Evolutionary conservation across 768 basidiomycete genomes (phyloP).

Genomic region (Auricularia sp.): DNA sequence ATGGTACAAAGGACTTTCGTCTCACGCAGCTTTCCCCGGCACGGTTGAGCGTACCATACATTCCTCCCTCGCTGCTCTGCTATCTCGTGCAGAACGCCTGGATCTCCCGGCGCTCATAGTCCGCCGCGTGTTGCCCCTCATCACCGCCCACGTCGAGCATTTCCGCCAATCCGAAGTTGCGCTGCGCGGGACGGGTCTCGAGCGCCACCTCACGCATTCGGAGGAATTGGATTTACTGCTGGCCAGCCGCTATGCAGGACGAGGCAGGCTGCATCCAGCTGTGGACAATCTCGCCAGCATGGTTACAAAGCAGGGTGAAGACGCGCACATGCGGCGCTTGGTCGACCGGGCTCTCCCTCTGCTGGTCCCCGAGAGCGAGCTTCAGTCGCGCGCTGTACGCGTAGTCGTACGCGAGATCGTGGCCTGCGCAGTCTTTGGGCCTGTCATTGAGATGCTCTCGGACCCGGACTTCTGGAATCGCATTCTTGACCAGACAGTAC

Average conservation of each 20-base stretch:
- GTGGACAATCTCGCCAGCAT: slow-evolving; percentile 82
- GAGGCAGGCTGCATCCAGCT: slow-evolving; percentile 67
- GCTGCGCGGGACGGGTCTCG: slow-evolving; percentile 70
- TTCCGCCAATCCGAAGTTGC: slow-evolving; percentile 86
- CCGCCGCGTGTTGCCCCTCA: slow-evolving; percentile 75
- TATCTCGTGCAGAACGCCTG: slow-evolving; percentile 44
- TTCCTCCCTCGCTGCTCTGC: slow-evolving; percentile 46
- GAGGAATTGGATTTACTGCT: slow-evolving; percentile 83
- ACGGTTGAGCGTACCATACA: slow-evolving; percentile 73
- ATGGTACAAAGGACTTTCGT: slow-evolving; percentile 84
- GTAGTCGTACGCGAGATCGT: slow-evolving; percentile 75
- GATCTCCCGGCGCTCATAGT: slow-evolving; percentile 74
- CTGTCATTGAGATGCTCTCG: slow-evolving; percentile 83
- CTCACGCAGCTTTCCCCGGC: slow-evolving; percentile 79
- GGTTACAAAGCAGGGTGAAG: slow-evolving; percentile 84
- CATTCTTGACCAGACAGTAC: slow-evolving; percentile 81
- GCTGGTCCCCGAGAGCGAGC: slow-evolving; percentile 69
- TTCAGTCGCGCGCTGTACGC: slow-evolving; percentile 55
- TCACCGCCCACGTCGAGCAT: slow-evolving; percentile 82
- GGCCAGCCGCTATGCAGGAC: slow-evolving; percentile 70
- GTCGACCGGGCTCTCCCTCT: slow-evolving; percentile 63
- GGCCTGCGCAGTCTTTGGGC: slow-evolving; percentile 72
- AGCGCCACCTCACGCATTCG: slow-evolving; percentile 76
- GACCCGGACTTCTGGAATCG: slow-evolving; percentile 98
- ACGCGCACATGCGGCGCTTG: slow-evolving; percentile 66